Evolutionary conservation across 306 rosid genomes (phyloP), one percentile per base, ranked within the genome.

Genomic region (Mucuna pruriens): DNA sequence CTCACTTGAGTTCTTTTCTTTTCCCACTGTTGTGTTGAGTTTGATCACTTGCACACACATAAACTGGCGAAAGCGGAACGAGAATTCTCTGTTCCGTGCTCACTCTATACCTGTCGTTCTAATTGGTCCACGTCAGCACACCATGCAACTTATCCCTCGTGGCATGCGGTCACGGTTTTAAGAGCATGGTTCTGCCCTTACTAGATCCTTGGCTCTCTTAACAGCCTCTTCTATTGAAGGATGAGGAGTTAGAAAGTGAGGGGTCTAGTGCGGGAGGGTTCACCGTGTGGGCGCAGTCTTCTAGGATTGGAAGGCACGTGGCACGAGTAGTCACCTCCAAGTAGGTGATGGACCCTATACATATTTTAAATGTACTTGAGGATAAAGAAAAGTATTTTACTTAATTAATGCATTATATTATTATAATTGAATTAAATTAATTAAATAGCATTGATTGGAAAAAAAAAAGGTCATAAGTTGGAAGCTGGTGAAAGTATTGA

Each of bases 251-350:
- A 48, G 33, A 36, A 36, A 39, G 60, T 40, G 60, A 3, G 25
- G 29, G 70, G 39, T 70, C 31, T 45, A 7, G 4, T 77, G 67
- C 7, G 75, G 22, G 33, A 71, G 4, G 13, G 86, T 77, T 33
- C 65, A 83, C 36, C 6, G 65, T 64, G 49, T 13, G 74, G 34
- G n/a, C 55, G 73, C 19, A 2, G 16, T 17, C 7, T 4, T 12
- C 61, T 45, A 6, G 1, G 15, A 2, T 8, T 49, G 74, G 1
- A 11, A 8, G 61, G 2, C 52, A 77, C 64, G 52, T 77, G 74
- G 7, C 71, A 44, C 1, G 3, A 1, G 33, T 2, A 1, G 0
- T 5, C 0, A 17, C 61, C 6, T 29, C 61, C 34, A 61, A 25
- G 31, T 76, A 61, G 31, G 45, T 15, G 11, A 17, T 33, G 49